Percentiles rank a stretch among this genome's conserved stretches.
Conservation (phyloP, 768 basidiomycete species). For the Suillus sp. region DNA sequence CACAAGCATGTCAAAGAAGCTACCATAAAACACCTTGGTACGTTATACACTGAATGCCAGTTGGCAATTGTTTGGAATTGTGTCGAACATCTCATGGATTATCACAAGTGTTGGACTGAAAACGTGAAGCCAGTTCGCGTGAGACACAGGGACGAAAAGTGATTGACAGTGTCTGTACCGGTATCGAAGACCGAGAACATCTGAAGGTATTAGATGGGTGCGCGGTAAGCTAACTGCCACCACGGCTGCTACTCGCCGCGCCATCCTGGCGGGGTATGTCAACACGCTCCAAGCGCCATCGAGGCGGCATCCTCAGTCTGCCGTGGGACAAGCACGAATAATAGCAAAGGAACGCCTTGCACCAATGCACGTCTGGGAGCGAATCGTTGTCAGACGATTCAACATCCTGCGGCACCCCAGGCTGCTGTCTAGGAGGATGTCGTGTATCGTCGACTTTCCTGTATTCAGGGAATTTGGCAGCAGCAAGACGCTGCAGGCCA, state of each 20-base stretch:
- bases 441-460: not conserved
- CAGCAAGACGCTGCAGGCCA: not conserved
- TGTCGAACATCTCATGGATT: too few species aligned
- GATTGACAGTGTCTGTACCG: too few species aligned
- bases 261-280: not conserved
- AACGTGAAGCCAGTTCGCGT: too few species aligned
- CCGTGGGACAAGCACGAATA: not conserved
- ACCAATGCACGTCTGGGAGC: slow-evolving; percentile 5
- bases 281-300: not conserved
- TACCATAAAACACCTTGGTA: too few species aligned
- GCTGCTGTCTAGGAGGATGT: not conserved
- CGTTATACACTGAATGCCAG: too few species aligned
- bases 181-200: too few species aligned
- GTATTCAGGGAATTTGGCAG: not conserved
- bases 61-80: too few species aligned
- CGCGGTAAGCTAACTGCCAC: not conserved
- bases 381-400: not conserved
- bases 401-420: not conserved
- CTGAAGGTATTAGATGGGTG: too few species aligned
- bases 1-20: too few species aligned
- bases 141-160: too few species aligned
- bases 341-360: not conserved
- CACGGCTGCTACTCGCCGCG: not conserved
- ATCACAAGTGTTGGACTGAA: too few species aligned
- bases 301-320: not conserved